Evolutionary conservation across 768 basidiomycete species (phyloP), one percentile per base, ranked within the genome.

Genomic region (Arthromyces matolae): DNA sequence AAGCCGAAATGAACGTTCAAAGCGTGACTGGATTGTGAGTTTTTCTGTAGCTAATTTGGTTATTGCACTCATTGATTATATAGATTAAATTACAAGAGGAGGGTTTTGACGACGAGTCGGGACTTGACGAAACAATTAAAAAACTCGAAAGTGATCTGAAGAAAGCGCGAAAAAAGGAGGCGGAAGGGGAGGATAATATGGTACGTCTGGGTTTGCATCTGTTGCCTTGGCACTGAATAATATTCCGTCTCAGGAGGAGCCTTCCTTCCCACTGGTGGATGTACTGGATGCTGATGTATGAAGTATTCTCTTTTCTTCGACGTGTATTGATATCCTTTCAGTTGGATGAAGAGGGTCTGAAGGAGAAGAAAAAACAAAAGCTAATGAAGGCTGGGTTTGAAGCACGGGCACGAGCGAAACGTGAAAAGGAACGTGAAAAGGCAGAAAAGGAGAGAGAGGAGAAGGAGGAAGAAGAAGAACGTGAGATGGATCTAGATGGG

Each of bases 351-450:
- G 93, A 95, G 32, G 78, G 83, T 20, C 63, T 97, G 28, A 97
- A 90, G 63, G 96, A 99, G 66, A 99, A 98, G 71, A 84, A 84
- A 60, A 89, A 86, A 59, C 96, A 99, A 63, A 87, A 83, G 55
- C 75, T 98, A 25, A 71, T 94, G 71, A 98, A 96, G 64, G 92
- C 93, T 0, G 91, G 90, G 1, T 93, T 86, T 64, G 95, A 98
- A 49, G 92, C 94, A 0, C 84, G 96, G 18, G 80, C 83, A 27
- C 83, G 91, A 1, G 81, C 82, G 0, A 80, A 87, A 56, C 82
- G 83, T 23, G 95, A 97, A 65, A 96, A 96, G 57, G 88, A 91
- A 58, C 80, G 81, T 10, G 93, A 93, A 60, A 79, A 77, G 36
- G 86, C 85, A 51, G 88, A 88, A 51, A 82, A 78, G 45, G 80